Conservation (phyloP, 2,329 filamentous ascomycete genomes). For the Trichoderma sp. region DNA sequence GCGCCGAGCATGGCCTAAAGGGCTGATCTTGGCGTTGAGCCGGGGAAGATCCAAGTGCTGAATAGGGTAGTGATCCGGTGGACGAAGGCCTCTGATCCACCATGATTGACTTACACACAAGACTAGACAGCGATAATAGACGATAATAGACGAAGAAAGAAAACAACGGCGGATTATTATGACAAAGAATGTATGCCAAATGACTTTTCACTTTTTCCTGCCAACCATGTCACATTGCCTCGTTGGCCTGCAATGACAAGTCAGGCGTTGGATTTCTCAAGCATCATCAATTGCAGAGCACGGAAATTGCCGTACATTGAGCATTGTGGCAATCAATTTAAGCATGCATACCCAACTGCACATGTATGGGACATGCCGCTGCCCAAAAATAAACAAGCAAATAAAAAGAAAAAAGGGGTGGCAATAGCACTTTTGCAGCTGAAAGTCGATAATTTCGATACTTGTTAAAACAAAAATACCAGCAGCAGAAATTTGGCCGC, state of each 20-base stretch:
- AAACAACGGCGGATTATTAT: not conserved
- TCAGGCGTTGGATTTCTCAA: not conserved
- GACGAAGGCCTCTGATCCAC: not conserved
- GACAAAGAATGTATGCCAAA: not conserved
- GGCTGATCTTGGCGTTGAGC: constrained; percentile 11
- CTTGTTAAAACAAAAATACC: not conserved
- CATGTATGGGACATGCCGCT: not conserved
- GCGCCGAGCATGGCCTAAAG: constrained; percentile 1
- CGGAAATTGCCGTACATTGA: not conserved
- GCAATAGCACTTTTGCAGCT: not conserved
- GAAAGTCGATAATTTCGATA: not conserved
- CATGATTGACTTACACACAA: not conserved
- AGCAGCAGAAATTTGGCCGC: constrained; percentile 1
- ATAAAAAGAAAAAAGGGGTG: not conserved
- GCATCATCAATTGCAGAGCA: not conserved
- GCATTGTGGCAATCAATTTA: not conserved
- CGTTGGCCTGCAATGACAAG: not conserved
- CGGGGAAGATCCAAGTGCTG: constrained; percentile 3
- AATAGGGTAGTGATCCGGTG: constrained; percentile 17
- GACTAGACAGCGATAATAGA: not conserved
- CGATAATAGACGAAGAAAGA: too few relatives aligned
- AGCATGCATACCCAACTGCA: not conserved
- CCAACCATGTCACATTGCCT: not conserved
- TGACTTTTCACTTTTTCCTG: not conserved
- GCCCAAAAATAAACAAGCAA: not conserved